Evolutionary conservation across 805 yeast species (phyloP).

Genomic region (Ogataea wickerhamii): DNA sequence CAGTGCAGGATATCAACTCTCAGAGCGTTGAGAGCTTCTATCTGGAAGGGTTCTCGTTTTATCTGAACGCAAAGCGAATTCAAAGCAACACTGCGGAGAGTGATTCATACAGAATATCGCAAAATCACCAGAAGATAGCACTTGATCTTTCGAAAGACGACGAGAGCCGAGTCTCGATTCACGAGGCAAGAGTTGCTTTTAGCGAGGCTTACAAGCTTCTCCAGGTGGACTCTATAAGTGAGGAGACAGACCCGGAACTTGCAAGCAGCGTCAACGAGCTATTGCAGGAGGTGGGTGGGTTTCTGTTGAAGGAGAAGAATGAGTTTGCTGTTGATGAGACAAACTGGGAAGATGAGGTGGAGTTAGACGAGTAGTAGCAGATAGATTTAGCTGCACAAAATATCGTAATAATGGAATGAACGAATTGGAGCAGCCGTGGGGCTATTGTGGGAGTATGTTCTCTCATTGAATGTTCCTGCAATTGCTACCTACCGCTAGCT

Average conservation of each 20-base stretch:
- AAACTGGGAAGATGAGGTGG: slow-evolving; percentile 54
- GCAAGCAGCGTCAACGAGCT: slow-evolving; percentile 48
- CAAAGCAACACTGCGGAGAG: slow-evolving; percentile 22
- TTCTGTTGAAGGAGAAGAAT: slow-evolving; percentile 37
- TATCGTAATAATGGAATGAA: too few species aligned
- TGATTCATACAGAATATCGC: slow-evolving; percentile 24
- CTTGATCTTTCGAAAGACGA: slow-evolving; percentile 24
- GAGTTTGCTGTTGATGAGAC: slow-evolving; percentile 37
- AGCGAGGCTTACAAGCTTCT: slow-evolving; percentile 32
- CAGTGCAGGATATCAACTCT: slow-evolving; percentile 77
- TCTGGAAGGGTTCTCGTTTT: slow-evolving; percentile 73
- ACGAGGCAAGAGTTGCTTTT: slow-evolving; percentile 43
- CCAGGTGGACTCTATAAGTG: slow-evolving; percentile 37
- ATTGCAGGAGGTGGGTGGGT: slow-evolving; percentile 60
- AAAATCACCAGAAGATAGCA: slow-evolving; percentile 41
- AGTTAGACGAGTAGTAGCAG: slow-evolving; percentile 37
- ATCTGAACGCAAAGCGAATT: slow-evolving; percentile 42
- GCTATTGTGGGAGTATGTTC: background rate
- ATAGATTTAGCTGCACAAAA: too few species aligned
- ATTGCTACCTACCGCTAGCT: background rate
- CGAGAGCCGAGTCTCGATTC: slow-evolving; percentile 29
- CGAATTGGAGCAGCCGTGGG: too few species aligned
- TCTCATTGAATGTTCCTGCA: background rate
- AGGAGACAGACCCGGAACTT: slow-evolving; percentile 54
- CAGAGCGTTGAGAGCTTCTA: slow-evolving; percentile 78